phyloP scores from a whole-genome alignment of 805 yeast species.

The Saturnispora halmiae region DNA sequence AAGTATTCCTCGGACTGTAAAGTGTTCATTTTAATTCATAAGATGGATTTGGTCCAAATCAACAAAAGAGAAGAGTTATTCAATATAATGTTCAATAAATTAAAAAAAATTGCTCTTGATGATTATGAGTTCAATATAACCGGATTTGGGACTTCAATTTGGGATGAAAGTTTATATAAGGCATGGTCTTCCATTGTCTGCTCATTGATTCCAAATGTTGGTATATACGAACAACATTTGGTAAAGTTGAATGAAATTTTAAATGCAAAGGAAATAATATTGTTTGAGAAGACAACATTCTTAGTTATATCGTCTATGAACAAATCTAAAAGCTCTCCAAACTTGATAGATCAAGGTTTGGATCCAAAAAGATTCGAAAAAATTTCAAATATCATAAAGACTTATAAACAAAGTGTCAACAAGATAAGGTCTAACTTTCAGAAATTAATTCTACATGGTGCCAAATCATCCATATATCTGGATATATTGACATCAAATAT shows the following conservation, averaged over 20 bases:
- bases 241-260: slow-evolving; percentile 61
- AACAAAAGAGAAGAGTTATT: slow-evolving; percentile 81
- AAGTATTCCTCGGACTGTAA: slow-evolving; percentile 85
- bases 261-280: slow-evolving; percentile 80
- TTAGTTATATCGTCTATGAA: slow-evolving; percentile 62
- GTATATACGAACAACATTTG: slow-evolving; percentile 65
- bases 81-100: slow-evolving; percentile 70
- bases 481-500: slow-evolving; percentile 30
- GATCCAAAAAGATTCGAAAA: slow-evolving; percentile 94
- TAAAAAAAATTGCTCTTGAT: slow-evolving; percentile 57
- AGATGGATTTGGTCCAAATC: slow-evolving; percentile 89
- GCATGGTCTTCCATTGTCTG: slow-evolving; percentile 98
- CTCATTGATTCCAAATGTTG: slow-evolving; percentile 87
- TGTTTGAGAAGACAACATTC: slow-evolving; percentile 91
- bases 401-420: slow-evolving; percentile 85
- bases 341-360: slow-evolving; percentile 24
- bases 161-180: slow-evolving; percentile 93
- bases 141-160: slow-evolving; percentile 91
- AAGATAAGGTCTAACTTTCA: slow-evolving; percentile 80
- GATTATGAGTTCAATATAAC: slow-evolving; percentile 56
- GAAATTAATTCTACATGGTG: slow-evolving; percentile 59
- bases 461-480: slow-evolving; percentile 28
- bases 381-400: slow-evolving; percentile 86
- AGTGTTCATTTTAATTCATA: slow-evolving; percentile 84
- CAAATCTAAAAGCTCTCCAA: slow-evolving; percentile 14